phyloP scores from a whole-genome alignment of 495 filamentous ascomycete species.

The Glutinoglossum americanum region DNA sequence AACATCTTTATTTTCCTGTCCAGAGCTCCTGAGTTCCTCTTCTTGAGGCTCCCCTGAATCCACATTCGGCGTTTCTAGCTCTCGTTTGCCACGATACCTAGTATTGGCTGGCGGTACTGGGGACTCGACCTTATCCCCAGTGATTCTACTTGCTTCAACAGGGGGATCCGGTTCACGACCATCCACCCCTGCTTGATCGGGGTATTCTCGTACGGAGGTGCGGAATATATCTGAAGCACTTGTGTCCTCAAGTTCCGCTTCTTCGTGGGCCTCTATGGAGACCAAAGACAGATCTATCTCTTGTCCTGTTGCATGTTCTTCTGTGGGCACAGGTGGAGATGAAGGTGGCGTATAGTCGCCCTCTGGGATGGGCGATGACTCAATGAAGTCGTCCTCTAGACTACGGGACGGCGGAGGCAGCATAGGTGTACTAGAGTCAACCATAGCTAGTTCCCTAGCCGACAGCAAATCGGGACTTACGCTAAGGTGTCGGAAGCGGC shows the following conservation, averaged over 20 bases:
- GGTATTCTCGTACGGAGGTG: neutral
- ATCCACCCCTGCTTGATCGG: neutral
- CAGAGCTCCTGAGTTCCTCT: neutral
- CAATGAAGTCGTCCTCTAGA: constrained; percentile 39
- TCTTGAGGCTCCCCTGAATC: neutral
- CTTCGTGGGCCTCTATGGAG: neutral
- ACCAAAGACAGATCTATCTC: neutral
- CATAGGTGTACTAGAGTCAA: constrained; percentile 26
- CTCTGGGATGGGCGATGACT: constrained; percentile 61
- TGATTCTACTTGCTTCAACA: neutral
- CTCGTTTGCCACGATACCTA: neutral
- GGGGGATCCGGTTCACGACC: neutral
- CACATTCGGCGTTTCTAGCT: neutral
- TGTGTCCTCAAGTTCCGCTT: neutral
- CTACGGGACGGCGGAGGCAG: constrained; percentile 19
- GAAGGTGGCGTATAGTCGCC: neutral
- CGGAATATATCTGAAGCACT: neutral
- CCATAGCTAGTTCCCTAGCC: constrained; percentile 7
- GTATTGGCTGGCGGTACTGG: neutral
- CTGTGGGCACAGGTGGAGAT: neutral
- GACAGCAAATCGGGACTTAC: constrained; percentile 9
- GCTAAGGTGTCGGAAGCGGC: constrained; percentile 20
- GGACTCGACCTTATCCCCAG: neutral
- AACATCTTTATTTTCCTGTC: neutral
- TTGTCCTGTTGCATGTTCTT: neutral